Evolutionary conservation across 2,329 filamentous ascomycete species (phyloP).

Genomic region (Alternaria atra): DNA sequence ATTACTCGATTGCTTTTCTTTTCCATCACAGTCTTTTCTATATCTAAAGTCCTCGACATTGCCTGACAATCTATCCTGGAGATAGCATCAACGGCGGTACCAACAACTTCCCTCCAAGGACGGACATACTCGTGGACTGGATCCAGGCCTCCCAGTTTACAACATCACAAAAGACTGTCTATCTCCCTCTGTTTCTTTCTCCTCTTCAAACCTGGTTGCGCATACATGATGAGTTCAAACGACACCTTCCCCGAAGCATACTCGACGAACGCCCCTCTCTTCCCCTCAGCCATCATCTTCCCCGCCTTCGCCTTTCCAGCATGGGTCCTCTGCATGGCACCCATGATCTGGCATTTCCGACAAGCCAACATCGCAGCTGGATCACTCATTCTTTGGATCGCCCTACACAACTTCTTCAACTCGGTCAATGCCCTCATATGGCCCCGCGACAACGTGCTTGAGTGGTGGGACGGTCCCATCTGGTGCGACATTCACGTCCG

Average conservation of each 20-base stretch:
- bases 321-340: slow-evolving; percentile 63
- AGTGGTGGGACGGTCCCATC: slow-evolving; percentile 66
- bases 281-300: slow-evolving; percentile 53
- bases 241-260: background rate
- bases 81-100: slow-evolving; percentile 2
- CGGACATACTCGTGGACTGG: background rate
- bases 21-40: slow-evolving; percentile 1
- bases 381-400: slow-evolving; percentile 65
- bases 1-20: background rate
- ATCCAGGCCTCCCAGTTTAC: background rate
- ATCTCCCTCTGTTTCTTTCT: background rate
- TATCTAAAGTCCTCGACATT: background rate
- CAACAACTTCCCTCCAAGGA: background rate
- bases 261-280: slow-evolving; percentile 28
- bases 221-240: background rate
- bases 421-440: slow-evolving; percentile 72
- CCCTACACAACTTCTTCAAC: slow-evolving; percentile 65
- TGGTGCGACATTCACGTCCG: slow-evolving; percentile 73
- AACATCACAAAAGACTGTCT: background rate
- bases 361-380: slow-evolving; percentile 69
- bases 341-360: slow-evolving; percentile 67
- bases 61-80: slow-evolving; percentile 6
- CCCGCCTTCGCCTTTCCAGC: slow-evolving; percentile 61
- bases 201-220: background rate
- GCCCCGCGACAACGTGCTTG: slow-evolving; percentile 64